Percentiles rank a stretch among this genome's conserved stretches.
Evolutionary conservation across 2,329 filamentous ascomycete species (phyloP).

Genomic region (Penicillium decumbens): DNA sequence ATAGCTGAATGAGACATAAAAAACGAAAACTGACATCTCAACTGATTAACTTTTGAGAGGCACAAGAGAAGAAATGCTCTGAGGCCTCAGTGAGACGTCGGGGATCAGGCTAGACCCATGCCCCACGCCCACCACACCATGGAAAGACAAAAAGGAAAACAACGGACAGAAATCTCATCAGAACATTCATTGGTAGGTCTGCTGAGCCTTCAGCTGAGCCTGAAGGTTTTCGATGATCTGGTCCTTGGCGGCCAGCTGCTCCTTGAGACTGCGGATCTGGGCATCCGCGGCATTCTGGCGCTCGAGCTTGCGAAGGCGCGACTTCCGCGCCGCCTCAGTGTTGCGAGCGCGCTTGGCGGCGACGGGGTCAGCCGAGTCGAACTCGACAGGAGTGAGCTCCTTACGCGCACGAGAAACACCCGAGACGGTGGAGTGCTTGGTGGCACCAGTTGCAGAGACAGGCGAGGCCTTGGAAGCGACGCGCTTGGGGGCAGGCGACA

Average conservation of each 20-base stretch:
- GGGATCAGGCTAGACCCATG: conserved; percentile 28
- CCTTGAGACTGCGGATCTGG: conserved; percentile 64
- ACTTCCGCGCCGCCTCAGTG: conserved; percentile 89
- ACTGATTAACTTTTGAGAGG: conserved; percentile 26
- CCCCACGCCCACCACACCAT: conserved; percentile 35
- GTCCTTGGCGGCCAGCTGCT: conserved; percentile 32
- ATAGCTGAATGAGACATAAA: conserved; percentile 5
- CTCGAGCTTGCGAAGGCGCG: conserved; percentile 77
- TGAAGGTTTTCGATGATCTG: conserved; percentile 19
- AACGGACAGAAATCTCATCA: conserved; percentile 9
- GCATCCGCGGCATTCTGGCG: conserved; percentile 70
- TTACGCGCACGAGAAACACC: conserved; percentile 76
- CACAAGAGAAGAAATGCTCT: conserved; percentile 18
- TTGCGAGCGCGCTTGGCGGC: conserved; percentile 92
- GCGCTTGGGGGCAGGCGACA: conserved; percentile 39
- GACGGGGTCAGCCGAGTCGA: conserved; percentile 68
- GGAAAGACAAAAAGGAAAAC: conserved; percentile 10
- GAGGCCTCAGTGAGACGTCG: conserved; percentile 25
- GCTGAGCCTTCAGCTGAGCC: conserved; percentile 23
- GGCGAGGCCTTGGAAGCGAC: conserved; percentile 34
- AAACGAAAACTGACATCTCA: conserved; percentile 17
- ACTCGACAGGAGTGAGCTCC: conserved; percentile 71
- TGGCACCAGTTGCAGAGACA: conserved; percentile 27
- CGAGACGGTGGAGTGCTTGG: conserved; percentile 63
- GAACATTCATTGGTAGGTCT: conserved; percentile 19